phyloP scores from a whole-genome alignment of 352 stramenopile genomes.

The Phytophthora sp. region DNA sequence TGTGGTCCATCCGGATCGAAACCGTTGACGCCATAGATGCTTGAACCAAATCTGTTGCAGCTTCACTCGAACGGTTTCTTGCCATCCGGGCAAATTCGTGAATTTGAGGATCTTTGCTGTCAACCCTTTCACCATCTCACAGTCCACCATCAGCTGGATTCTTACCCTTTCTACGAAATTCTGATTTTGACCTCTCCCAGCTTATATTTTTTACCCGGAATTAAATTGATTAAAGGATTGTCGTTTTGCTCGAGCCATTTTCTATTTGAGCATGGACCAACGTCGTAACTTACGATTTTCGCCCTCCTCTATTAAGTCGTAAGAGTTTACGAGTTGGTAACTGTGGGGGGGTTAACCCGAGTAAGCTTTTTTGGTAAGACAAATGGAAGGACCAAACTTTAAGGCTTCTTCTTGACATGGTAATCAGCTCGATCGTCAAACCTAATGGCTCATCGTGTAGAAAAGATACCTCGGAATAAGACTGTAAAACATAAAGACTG shows the following conservation, averaged over 20 bases:
- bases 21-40: neutral
- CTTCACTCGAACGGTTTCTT: neutral
- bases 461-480: too few relatives aligned
- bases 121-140: too few relatives aligned
- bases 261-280: neutral
- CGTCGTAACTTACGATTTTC: constrained; percentile 13
- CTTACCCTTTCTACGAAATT: neutral
- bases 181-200: neutral
- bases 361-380: too few relatives aligned
- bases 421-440: too few relatives aligned
- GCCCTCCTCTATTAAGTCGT: constrained; percentile 2
- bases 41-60: neutral
- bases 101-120: neutral
- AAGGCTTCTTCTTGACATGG: too few relatives aligned
- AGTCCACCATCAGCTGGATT: too few relatives aligned
- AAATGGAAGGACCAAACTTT: too few relatives aligned
- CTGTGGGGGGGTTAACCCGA: too few relatives aligned
- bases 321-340: constrained; percentile 15
- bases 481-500: too few relatives aligned
- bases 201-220: neutral
- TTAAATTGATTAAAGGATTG: constrained; percentile 6
- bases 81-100: neutral
- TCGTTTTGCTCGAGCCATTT: constrained; percentile 10
- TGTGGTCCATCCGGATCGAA: neutral
- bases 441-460: too few relatives aligned